Evolutionary conservation across 192 early-diverging fungal genomes (phyloP), one percentile per base, ranked within the genome.

Genomic region (Chytriomyces confervae): DNA sequence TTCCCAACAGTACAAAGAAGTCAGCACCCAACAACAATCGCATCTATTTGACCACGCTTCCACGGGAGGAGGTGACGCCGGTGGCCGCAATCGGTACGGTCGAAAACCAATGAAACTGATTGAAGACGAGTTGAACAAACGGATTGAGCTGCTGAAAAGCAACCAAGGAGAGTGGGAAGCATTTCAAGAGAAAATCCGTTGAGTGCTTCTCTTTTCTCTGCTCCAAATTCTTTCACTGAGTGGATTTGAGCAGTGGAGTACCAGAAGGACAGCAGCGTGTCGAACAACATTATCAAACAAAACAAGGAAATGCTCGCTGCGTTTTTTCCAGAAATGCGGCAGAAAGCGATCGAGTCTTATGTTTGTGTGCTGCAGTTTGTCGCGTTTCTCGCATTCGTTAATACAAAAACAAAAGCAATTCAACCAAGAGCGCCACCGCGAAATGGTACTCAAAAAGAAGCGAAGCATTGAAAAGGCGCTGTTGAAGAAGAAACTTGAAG

Each of bases 91-190:
- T 13, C 75, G 84, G 27, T 84, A 77, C 16, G 85, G 87, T 9
- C 69, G 88, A 53, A 89, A 87, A 74, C 88, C 88, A 1, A 78
- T 89, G 2, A 77, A 86, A 16, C 69, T 84, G 8, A 89, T 89
- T 61, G 81, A 71, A n/a, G 79, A 76, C 24, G 88, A 89, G 8
- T 65, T 89, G 8, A 77, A 72, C 36, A 87, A 87, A 75, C 75
- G 83, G 5, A 87, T 89, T 16, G 82, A 87, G 23, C 71, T 50
- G 13, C 75, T 89, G 5, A 87, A 85, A 61, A 83, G 66, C 7
- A 89, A 87, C 66, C 88, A 86, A 47, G 67, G 72, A 11, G 84
- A 89, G 50, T 89, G 88, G 88, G 88, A 89, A 62, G 76, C 78
- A 13, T 85, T 89, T 53, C 86, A 89, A 62, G 72, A 72, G 6